Base-by-base conservation (phyloP, 2,329 filamentous ascomycete species). In the Colletotrichum chrysophilum region DNA sequence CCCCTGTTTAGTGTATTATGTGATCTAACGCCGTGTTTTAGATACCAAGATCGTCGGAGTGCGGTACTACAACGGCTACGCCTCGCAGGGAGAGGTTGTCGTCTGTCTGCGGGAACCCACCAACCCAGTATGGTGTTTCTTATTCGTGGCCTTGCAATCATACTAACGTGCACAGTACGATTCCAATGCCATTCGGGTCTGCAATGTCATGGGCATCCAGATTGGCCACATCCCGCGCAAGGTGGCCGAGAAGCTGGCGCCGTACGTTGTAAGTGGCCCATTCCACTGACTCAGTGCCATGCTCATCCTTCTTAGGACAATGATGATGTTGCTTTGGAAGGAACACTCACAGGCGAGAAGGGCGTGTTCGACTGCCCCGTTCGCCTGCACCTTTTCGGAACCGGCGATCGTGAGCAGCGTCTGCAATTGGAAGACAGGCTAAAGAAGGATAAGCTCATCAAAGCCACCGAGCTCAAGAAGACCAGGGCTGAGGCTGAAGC, bases 191-290 rank as follows among this genome's bases (percentile, higher is more conserved):
- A 95, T 97, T 73, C 91, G 92, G 7, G 91, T 97, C 2, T 89
- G 94, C 79, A 97, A 97, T 82, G 94, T 96, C 16, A 90, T 94
- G 80, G 90, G 91, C 18, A 82, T 84, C 9, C 95, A 97, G 80
- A 94, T 98, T 79, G 95, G 95, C 1, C 95, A 98, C 83, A 87
- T 98, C 55, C 93, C 94, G 8, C 88, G 91, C 14, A 87, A 85
- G 2, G 81, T 95, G 26, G 95, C 93, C 1, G 85, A 88, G n/a
- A 96, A 94, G 83, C 85, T 98, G 69, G 92, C 94, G 0, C 90
- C 89, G 3, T 95, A 95, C 81, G 88, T 97, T 81, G 93, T 93
- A 83, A 80, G 87, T 80, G 16, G 36, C 7, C n/a, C 13, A 10
- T n/a, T 21, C 21, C 8, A 14, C 58, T 14, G 18, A 58, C 3